phyloP scores from a whole-genome alignment of 768 basidiomycete species.

The Macrolepiota fuliginosa region DNA sequence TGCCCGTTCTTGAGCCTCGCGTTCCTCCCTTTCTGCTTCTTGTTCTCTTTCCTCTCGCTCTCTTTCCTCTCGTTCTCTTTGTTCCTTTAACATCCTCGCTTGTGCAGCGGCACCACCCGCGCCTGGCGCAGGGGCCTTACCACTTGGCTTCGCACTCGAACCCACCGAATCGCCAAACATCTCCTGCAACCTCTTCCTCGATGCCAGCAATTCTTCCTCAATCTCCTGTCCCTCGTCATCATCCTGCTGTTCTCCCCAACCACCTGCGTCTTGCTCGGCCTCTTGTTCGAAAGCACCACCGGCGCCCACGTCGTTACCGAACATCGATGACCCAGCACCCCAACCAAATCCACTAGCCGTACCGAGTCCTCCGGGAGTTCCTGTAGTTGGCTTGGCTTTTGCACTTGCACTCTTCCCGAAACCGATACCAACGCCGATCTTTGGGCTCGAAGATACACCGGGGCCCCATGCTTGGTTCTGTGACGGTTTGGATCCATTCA shows the following conservation, averaged over 20 bases:
- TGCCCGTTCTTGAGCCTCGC: neutral
- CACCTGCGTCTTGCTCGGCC: neutral
- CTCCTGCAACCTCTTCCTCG: constrained; percentile 3
- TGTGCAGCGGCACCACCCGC: neutral
- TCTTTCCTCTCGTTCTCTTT: constrained; percentile 6
- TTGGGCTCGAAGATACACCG: neutral
- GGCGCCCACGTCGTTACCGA: neutral
- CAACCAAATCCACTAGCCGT: constrained; percentile 6
- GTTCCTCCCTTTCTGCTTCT: neutral
- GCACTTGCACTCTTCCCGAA: neutral
- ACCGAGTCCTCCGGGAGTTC: neutral
- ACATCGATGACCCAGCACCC: neutral
- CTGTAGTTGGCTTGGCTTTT: constrained; percentile 8
- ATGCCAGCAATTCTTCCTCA: neutral
- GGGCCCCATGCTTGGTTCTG: neutral
- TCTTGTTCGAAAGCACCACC: neutral
- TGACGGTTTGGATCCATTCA: neutral
- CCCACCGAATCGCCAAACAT: neutral
- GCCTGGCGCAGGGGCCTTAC: neutral
- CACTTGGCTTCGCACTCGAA: neutral
- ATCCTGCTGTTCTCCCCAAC: neutral
- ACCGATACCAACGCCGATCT: neutral
- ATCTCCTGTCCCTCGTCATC: neutral
- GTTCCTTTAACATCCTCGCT: neutral
- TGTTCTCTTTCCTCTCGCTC: constrained; percentile 1